phyloP scores from a whole-genome alignment of 2,329 filamentous ascomycete species.

The Lasiodiplodia hormozganensis region DNA sequence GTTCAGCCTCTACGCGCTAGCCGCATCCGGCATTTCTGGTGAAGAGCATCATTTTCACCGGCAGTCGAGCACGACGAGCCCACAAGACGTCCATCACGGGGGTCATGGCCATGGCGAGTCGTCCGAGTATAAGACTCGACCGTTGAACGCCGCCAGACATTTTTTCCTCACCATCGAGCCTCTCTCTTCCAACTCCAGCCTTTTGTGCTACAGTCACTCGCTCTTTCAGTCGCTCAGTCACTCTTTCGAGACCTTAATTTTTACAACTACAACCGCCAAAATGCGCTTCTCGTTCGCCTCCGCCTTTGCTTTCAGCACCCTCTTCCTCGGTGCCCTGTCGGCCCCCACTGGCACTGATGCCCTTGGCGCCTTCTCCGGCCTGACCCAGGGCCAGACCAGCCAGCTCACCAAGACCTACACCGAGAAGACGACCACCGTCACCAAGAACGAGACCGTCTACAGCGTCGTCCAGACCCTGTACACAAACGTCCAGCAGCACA shows the following conservation, averaged over 20 bases:
- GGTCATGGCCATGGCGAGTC: constrained; percentile 22
- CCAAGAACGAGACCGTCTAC: constrained; percentile 26
- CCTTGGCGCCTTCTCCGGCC: constrained; percentile 1
- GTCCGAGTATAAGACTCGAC: constrained; percentile 28
- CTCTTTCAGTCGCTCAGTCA: constrained; percentile 24
- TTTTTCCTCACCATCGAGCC: constrained; percentile 29
- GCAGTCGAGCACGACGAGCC: constrained; percentile 14
- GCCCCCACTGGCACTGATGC: constrained; percentile 25
- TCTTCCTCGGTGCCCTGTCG: constrained; percentile 30
- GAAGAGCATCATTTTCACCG: constrained; percentile 28
- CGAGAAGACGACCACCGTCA: constrained; percentile 25
- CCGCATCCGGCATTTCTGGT: constrained; percentile 10
- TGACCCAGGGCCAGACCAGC: constrained; percentile 10
- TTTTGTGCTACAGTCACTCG: constrained; percentile 18
- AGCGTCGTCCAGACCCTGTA: constrained; percentile 26
- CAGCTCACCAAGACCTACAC: constrained; percentile 19
- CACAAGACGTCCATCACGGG: constrained; percentile 19
- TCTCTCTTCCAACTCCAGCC: constrained; percentile 27
- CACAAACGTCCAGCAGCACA: constrained; percentile 28
- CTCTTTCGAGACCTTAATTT: constrained; percentile 26
- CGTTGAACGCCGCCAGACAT: constrained; percentile 13
- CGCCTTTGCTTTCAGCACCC: constrained; percentile 27
- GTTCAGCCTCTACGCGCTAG: constrained; percentile 4
- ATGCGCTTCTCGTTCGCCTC: constrained; percentile 29
- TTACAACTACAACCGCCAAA: constrained; percentile 27